These are phyloP conservation scores for Protomyces arabidopsidicola DNA, from an alignment of 1,139 yeast genomes.

Conservation along the genomic window DNA sequence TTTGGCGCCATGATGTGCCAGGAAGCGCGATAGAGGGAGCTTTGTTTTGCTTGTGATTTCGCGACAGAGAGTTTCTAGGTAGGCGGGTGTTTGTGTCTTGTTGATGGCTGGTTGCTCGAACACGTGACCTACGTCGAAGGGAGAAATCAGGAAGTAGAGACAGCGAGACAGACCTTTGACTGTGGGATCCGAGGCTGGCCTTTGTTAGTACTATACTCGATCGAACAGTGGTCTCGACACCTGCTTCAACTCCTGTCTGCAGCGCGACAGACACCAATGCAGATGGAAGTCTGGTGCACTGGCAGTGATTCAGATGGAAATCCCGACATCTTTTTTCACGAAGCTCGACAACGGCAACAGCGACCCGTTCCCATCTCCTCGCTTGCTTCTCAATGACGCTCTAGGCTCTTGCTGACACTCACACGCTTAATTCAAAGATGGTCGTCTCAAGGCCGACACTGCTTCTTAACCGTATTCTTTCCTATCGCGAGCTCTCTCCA, in stretches of 20 bases:
- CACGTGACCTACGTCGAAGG: not conserved
- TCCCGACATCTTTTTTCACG: no score
- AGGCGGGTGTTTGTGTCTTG: not conserved
- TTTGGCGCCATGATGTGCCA: conserved; percentile 13
- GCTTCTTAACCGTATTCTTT: conserved; percentile 9
- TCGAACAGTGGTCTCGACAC: no score
- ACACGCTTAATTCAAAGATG: not conserved
- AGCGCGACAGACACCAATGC: no score
- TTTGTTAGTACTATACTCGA: no score
- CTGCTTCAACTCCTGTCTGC: no score
- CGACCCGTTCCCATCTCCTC: not conserved
- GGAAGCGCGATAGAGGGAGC: not conserved
- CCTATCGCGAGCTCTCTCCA: conserved; percentile 15
- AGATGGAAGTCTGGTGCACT: no score
- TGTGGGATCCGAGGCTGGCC: no score
- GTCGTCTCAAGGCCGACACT: conserved; percentile 11
- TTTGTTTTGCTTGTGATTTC: not conserved
- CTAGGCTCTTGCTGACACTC: not conserved
- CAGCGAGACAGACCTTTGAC: not conserved
- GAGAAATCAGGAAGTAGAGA: not conserved
- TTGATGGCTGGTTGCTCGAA: not conserved
- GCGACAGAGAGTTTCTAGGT: not conserved
- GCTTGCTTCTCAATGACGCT: not conserved
- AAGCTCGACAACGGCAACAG: no score
- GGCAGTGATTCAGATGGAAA: no score